These are phyloP conservation scores for Endotrypanum monterogeii DNA, from an alignment of 208 protist species.

Conservation along the genomic window DNA sequence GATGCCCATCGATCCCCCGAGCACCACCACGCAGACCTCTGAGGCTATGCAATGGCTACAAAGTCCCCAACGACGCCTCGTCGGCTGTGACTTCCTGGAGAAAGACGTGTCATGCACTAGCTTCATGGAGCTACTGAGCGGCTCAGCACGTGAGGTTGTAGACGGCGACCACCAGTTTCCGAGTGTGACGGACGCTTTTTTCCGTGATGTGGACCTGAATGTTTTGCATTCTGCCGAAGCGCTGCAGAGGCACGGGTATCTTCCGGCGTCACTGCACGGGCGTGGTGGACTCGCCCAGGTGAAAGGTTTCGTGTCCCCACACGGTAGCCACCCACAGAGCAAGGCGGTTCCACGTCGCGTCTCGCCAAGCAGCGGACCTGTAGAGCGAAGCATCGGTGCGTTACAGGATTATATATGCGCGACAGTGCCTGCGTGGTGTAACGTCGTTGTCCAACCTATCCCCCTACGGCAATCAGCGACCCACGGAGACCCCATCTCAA, in stretches of 20 bases:
- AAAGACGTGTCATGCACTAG: neutral
- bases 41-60: neutral
- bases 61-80: neutral
- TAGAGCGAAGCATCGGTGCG: neutral
- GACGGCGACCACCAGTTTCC: neutral
- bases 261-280: neutral
- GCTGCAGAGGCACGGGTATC: neutral
- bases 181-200: slow-evolving; percentile 16
- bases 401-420: slow-evolving; percentile 3
- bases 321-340: neutral
- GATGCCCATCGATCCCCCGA: neutral
- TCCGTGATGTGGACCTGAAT: slow-evolving; percentile 4
- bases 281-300: neutral
- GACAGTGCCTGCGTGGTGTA: slow-evolving; percentile 23
- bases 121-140: neutral
- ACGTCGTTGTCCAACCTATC: neutral
- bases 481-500: neutral
- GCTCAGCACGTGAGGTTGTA: neutral
- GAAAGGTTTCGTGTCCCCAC: neutral
- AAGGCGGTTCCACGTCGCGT: neutral
- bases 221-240: neutral
- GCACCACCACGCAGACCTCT: neutral
- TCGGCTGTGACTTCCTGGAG: neutral
- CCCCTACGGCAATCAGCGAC: neutral
- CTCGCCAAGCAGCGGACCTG: neutral